phyloP scores from a whole-genome alignment of 2,329 filamentous ascomycete species.

The Claviceps sp. region DNA sequence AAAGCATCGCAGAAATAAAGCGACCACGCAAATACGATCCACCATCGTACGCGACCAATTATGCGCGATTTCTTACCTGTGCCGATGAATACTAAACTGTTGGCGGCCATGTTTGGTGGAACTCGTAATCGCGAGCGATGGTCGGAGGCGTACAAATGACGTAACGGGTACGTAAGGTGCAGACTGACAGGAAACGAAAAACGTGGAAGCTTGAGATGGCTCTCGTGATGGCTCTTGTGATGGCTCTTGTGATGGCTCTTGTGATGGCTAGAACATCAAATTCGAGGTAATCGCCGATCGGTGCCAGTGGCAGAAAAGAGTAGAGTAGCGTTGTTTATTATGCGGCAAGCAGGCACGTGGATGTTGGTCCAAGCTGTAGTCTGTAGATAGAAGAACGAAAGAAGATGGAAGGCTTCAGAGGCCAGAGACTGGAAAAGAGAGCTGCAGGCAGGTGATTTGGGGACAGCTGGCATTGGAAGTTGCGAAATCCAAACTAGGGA shows the following conservation, averaged over 20 bases:
- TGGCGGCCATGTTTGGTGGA: slow-evolving; percentile 19
- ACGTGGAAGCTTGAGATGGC: neutral
- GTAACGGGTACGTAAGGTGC: slow-evolving; percentile 3
- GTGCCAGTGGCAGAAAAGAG: neutral
- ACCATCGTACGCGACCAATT: neutral
- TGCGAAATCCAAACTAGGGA: too few species aligned
- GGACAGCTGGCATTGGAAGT: too few species aligned
- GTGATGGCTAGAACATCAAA: neutral
- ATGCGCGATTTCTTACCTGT: slow-evolving; percentile 17
- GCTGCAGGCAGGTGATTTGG: too few species aligned
- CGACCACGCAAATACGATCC: neutral
- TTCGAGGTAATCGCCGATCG: neutral
- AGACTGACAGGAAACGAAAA: neutral
- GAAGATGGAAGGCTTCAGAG: too few species aligned
- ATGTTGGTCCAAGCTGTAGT: too few species aligned
- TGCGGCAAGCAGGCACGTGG: too few species aligned
- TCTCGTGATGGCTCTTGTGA: neutral
- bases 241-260: too few species aligned
- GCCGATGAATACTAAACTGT: slow-evolving; percentile 19
- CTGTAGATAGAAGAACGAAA: too few species aligned
- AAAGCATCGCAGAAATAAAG: neutral
- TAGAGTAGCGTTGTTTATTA: too few species aligned
- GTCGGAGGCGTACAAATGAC: slow-evolving; percentile 6
- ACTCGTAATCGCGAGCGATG: neutral
- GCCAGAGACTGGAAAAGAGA: too few species aligned